Evolutionary conservation across 495 filamentous ascomycete genomes (phyloP).

Genomic region (Podospora anserina): DNA sequence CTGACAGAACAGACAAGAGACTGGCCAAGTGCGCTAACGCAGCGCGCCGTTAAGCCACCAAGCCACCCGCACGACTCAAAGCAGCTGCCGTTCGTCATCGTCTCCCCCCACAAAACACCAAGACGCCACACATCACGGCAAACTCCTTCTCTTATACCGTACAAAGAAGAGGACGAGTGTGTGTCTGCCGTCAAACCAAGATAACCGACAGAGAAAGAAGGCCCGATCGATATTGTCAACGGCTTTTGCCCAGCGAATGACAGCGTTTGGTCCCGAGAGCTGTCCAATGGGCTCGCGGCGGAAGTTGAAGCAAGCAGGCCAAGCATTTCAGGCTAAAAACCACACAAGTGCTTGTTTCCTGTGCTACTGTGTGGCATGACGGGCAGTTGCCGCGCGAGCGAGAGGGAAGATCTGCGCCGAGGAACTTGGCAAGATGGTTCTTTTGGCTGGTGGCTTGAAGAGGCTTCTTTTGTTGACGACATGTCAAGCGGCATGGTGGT

Average conservation of each 20-base stretch:
- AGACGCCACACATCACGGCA: neutral
- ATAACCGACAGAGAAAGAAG: conserved; percentile 12
- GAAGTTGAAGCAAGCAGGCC: conserved; percentile 12
- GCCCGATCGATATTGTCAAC: conserved; percentile 4
- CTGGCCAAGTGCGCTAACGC: conserved; percentile 17
- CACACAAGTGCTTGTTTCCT: conserved; percentile 7
- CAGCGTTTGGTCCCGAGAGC: neutral
- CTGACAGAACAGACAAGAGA: neutral
- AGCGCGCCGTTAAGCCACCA: conserved; percentile 19
- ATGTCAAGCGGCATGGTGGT: neutral
- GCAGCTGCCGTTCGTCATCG: conserved; percentile 9
- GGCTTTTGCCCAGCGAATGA: neutral
- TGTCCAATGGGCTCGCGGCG: conserved; percentile 14
- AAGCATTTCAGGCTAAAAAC: conserved; percentile 26
- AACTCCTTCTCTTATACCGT: neutral
- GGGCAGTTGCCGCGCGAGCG: conserved; percentile 1
- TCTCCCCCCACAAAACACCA: neutral
- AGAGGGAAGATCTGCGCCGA: conserved; percentile 4
- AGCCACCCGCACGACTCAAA: conserved; percentile 12
- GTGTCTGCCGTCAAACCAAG: conserved; percentile 2
- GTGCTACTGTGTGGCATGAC: neutral
- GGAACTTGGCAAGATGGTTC: conserved; percentile 1
- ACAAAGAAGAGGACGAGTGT: neutral
- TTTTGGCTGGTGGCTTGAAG: neutral
- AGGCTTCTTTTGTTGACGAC: neutral